Evolutionary conservation across 78 protist species (phyloP), one percentile per base, ranked within the genome.

Genomic region (Mastigamoeba balamuthi): DNA sequence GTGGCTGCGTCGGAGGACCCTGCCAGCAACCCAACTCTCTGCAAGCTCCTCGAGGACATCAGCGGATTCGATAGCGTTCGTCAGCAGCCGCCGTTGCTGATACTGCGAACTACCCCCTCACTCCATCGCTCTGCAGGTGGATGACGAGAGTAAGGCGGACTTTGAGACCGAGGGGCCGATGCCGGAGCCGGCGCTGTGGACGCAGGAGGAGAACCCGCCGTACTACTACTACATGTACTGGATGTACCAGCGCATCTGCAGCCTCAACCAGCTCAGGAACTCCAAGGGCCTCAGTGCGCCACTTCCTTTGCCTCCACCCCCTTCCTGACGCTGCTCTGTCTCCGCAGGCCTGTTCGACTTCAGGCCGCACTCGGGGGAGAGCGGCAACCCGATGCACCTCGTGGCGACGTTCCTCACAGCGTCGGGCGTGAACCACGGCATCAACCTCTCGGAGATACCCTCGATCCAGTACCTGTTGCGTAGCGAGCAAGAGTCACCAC

Each of bases 301-400:
- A n/a, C n/a, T n/a, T n/a, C n/a, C n/a, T n/a, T n/a, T n/a, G n/a
- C n/a, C n/a, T n/a, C n/a, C n/a, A n/a, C n/a, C n/a, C n/a, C n/a
- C n/a, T n/a, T n/a, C n/a, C n/a, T n/a, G n/a, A n/a, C n/a, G n/a
- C n/a, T n/a, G n/a, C n/a, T n/a, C n/a, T n/a, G n/a, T n/a, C n/a
- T n/a, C n/a, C n/a, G n/a, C n/a, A 80, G 85, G 76, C 35, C 85
- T 92, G 41, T 92, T 95, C 28, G 7, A 74, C 41, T 73, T 94
- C 40, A 89, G 99, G n/a, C 99, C 98, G 3, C 97, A 93, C 77
- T 30, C 85, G 28, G 98, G 97, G 25, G 98, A 95, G 84, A 94
- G 94, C 5, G 97, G 98, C 30, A 80, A 86, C 23, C 72, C 85
- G 36, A 77, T 77, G 25, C 93, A 93, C 68, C 74, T 95, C 66